Conservation (phyloP, 345 rosid species). For the Atalantia buxifolia region DNA sequence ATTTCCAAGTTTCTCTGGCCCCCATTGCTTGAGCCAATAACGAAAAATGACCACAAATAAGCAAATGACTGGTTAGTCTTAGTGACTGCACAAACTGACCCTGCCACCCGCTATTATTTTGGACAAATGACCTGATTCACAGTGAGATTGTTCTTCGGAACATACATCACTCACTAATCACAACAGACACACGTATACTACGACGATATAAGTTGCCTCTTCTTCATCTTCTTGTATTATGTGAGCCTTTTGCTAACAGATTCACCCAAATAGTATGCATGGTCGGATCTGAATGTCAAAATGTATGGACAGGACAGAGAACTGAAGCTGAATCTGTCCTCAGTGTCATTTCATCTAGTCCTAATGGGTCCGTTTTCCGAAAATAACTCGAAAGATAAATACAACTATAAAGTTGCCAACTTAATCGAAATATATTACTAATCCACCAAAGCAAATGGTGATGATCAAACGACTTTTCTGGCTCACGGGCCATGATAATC, state of each 20-base stretch:
- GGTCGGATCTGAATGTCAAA: background rate
- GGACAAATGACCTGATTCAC: background rate
- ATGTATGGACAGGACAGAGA: slow-evolving; percentile 9
- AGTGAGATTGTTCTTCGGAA: background rate
- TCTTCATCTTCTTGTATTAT: slow-evolving; percentile 17
- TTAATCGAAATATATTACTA: background rate
- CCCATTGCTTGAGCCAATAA: background rate
- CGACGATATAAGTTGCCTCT: background rate
- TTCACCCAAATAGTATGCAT: slow-evolving; percentile 14
- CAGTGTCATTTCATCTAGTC: slow-evolving; percentile 15
- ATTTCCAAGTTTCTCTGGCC: background rate
- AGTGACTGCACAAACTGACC: background rate
- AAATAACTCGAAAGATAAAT: slow-evolving; percentile 16
- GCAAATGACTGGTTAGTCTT: no score
- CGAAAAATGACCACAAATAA: no score
- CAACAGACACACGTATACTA: background rate
- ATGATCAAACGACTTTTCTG: background rate
- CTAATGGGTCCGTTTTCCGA: slow-evolving; percentile 12
- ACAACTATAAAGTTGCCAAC: slow-evolving; percentile 22
- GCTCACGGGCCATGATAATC: slow-evolving; percentile 18
- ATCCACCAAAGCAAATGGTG: background rate
- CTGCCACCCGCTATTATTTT: background rate
- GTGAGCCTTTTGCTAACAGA: background rate
- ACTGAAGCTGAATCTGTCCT: slow-evolving; percentile 15
- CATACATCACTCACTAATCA: background rate